phyloP scores from a whole-genome alignment of 306 rosid species.

The Coriaria nepalensis region DNA sequence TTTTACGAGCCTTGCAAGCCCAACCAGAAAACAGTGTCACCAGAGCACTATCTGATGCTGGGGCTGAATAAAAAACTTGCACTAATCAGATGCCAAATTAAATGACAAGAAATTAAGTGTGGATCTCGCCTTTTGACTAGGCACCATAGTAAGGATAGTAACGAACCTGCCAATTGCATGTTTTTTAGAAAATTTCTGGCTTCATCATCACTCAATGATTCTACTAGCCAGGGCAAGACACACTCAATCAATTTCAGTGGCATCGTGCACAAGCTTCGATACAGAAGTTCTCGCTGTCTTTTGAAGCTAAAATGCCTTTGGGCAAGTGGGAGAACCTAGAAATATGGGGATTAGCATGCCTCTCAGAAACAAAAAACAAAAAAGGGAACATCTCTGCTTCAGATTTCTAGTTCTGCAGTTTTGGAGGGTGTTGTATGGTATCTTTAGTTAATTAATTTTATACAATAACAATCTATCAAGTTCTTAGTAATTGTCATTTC shows the following conservation, averaged over 20 bases:
- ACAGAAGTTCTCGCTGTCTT: conserved; percentile 78
- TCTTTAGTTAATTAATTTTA: too few species aligned
- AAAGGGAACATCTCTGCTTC: too few species aligned
- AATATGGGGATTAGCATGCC: conserved; percentile 12
- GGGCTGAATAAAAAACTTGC: conserved; percentile 55
- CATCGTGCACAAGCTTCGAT: conserved; percentile 93
- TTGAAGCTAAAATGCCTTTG: conserved; percentile 80
- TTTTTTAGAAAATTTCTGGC: conserved; percentile 56
- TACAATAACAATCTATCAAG: too few species aligned
- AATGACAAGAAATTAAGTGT: neutral
- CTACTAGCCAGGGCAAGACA: conserved; percentile 86
- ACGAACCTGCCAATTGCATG: conserved; percentile 87
- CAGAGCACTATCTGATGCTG: conserved; percentile 70
- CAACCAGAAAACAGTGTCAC: conserved; percentile 92
- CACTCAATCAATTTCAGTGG: conserved; percentile 90
- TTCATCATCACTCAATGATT: conserved; percentile 68
- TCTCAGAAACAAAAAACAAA: conserved; percentile 1
- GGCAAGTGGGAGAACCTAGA: conserved; percentile 98
- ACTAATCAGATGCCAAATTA: conserved; percentile 4
- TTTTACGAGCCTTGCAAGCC: conserved; percentile 97
- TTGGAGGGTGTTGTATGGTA: too few species aligned
- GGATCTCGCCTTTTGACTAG: neutral
- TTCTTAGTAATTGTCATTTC: too few species aligned
- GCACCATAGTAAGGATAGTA: conserved; percentile 15
- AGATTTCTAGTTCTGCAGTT: too few species aligned